Base-by-base conservation (phyloP, 345 rosid genomes). In the Anastatica hierochuntica region DNA sequence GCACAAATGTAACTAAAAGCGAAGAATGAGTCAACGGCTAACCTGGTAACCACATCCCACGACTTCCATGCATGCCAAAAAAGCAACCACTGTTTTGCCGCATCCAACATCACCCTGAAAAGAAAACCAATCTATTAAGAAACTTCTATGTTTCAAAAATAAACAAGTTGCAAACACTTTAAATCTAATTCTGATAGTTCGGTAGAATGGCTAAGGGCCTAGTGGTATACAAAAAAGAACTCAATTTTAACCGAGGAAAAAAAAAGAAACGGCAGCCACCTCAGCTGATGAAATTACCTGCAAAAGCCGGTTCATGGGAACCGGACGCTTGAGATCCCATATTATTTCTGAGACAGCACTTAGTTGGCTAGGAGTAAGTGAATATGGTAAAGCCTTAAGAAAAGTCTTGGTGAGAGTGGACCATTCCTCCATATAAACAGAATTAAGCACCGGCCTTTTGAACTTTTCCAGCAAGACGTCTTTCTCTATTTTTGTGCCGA, bases 11-110 rank as follows among this genome's bases (percentile, higher is more conserved):
- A 48, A 51, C 52, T 21, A 52, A 11, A 5, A 1, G 36, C n/a
- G 2, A 29, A 29, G 33, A 29, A 29, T 29, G 33, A 29, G 10
- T 2, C 36, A 31, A 31, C 10, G 36, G 36, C n/a, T 40, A 67
- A 92, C 96, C 95, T 92, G 98, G 77, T 77, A 85, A 53, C 98
- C 98, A 63, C 85, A 74, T 56, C 78, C 83, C 75, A 83, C 67
- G 50, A 92, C 98, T 74, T 88, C 98, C 95, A 88, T 83, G 58
- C 97, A 92, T 20, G 98, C 94, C 74, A 92, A 72, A 71, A 92
- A 92, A 52, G 98, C 95, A 10, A 92, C 90, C 17, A 78, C 84
- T 5, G 98, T 92, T 80, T 92, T 92, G 43, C 98, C 95, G 65
- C 98, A 92, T 54, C 98, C 98, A 63, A 92, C 95, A 58, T 92